Base-by-base conservation (phyloP, 208 protist species). In the Trypanosomatidae sp. region DNA sequence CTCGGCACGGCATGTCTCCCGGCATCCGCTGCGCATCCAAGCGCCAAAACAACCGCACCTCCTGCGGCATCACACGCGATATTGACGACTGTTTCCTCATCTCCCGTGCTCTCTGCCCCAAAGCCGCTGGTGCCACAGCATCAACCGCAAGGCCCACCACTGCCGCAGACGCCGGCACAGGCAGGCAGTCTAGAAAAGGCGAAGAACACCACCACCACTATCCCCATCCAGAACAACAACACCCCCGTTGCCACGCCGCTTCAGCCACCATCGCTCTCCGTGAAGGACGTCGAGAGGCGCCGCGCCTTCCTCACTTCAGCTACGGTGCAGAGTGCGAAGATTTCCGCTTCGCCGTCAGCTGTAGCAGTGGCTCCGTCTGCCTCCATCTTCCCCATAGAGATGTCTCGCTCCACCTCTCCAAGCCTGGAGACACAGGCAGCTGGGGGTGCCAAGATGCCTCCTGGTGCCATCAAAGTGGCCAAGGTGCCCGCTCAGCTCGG, bases 251-350 rank as follows among this genome's bases (percentile, higher is more conserved):
- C 25, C 12, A 12, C 44, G n/a, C 13, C 64, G 64, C n/a, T 3
- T 22, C 13, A 10, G 44, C 62, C 49, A 10, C 50, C 68, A 39
- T 60, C 74, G 39, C 62, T 62, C 12, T 73, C 66, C 2, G 52
- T 69, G 36, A 62, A 62, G 0, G 52, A 70, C 39, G 50, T 65
- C 0, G 60, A 59, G n/a, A 56, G 28, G 33, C 46, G 68, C 3
- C 52, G 67, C 3, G 46, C 50, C 19, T 46, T 53, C 46, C 67
- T 39, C 25, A 56, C 52, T 22, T n/a, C 41, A 15, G 17, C 62
- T n/a, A 66, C 39, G 13, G 10, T 19, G 41, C 62, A 2, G n/a
- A 28, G n/a, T 41, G 30, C 25, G 10, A 8, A 3, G 1, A 1
- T 41, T 13, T 12, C 47, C 25, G 28, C 69, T 71, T 15, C 58